Evolutionary conservation across 768 basidiomycete species (phyloP), one percentile per base, ranked within the genome.

Genomic region (Russula lepida): DNA sequence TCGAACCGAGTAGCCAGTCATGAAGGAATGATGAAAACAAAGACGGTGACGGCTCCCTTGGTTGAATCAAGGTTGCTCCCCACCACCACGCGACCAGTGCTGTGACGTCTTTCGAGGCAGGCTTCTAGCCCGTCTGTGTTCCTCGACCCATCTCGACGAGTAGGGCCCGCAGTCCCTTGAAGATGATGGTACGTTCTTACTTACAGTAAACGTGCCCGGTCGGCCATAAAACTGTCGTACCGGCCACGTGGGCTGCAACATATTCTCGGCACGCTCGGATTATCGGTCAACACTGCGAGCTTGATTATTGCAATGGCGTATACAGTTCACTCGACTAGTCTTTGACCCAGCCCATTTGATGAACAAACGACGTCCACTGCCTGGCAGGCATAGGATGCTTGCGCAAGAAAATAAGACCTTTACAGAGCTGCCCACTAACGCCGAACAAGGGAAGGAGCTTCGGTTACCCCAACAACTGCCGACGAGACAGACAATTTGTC

Each of bases 21-120:
- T 30, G 37, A 57, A 62, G 54, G 50, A 58, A 58, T 35, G 17
- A 48, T 33, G 57, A 47, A 52, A 63, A 56, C 52, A 54, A 63
- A 63, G 41, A 11, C 8, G 41, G 25, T 25, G 46, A 48, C 56
- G 51, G 61, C 32, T 56, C 61, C 52, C 37, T 37, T 56, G 56
- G 62, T n/a, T 33, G 46, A 43, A 53, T 35, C 23, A 58, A 35
- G 39, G 7, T 23, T 28, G 56, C 33, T 11, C 15, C 41, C 33
- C 21, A 17, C 25, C 37, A 19, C 32, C 51, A 60, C 47, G 60
- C 49, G 28, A 57, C 44, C 32, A 28, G 21, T 49, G 43, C 30
- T 58, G 62, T 66, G 64, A 57, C 57, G 55, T 25, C 19, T n/a
- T n/a, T n/a, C 49, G 48, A 56, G 62, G 48, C 37, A 17, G 2